Evolutionary conservation across 2,329 filamentous ascomycete species (phyloP).

Genomic region (Colletotrichum sublineola): DNA sequence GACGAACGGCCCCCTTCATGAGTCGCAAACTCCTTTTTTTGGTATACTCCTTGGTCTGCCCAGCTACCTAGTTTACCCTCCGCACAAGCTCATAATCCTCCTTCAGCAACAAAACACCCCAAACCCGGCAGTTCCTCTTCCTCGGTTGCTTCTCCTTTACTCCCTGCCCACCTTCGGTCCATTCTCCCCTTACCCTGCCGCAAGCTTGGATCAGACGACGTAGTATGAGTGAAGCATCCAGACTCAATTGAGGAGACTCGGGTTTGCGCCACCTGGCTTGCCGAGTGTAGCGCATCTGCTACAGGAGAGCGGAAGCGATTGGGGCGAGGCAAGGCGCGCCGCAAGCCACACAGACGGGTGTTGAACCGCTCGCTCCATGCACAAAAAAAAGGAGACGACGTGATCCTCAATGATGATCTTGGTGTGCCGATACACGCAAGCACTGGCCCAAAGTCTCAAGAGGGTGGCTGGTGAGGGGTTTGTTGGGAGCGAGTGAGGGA

Average conservation of each 20-base stretch:
- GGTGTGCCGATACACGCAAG: neutral
- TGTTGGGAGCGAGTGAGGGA: neutral
- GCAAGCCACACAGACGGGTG: conserved; percentile 22
- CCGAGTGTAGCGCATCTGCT: neutral
- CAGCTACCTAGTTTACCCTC: conserved; percentile 3
- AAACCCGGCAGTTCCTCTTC: conserved; percentile 10
- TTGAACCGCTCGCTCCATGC: neutral
- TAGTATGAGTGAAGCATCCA: conserved; percentile 12
- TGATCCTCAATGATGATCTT: neutral
- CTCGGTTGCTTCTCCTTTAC: neutral
- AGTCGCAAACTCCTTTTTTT: conserved; percentile 23
- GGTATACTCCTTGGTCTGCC: neutral
- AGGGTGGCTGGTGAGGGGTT: neutral
- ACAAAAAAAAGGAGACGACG: neutral
- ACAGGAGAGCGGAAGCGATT: conserved; percentile 26
- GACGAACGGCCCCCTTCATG: conserved; percentile 35
- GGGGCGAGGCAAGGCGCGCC: conserved; percentile 14
- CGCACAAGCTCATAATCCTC: neutral
- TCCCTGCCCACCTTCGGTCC: neutral
- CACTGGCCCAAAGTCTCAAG: neutral
- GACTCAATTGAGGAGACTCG: neutral
- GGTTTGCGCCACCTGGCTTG: neutral
- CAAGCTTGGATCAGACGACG: conserved; percentile 28
- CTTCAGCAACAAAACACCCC: neutral
- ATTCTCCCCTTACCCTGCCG: conserved; percentile 36